Conservation (phyloP, 495 filamentous ascomycete species). For the Penicilliopsis zonata region DNA sequence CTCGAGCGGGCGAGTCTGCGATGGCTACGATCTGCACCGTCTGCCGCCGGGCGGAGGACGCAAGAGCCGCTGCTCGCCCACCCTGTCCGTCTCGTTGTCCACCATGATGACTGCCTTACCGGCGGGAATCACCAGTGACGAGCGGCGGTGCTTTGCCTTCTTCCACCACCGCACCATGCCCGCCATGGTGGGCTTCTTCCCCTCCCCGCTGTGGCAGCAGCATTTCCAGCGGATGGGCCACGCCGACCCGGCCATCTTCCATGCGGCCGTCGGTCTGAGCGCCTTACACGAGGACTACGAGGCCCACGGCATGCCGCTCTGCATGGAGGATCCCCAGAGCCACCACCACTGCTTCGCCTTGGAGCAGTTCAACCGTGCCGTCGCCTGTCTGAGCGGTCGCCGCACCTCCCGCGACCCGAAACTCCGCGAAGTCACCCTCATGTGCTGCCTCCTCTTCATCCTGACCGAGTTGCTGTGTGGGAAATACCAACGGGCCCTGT, state of each 20-base stretch:
- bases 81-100: not conserved
- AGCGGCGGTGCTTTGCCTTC: constrained; percentile 14
- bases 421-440: constrained; percentile 8
- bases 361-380: constrained; percentile 8
- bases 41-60: constrained; percentile 1
- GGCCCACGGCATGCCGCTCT: constrained; percentile 5
- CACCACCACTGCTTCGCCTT: constrained; percentile 11
- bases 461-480: constrained; percentile 9
- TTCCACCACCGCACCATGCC: constrained; percentile 26
- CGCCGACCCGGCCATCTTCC: constrained; percentile 36
- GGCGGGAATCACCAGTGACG: constrained; percentile 5
- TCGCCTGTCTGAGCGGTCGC: constrained; percentile 7
- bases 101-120: not conserved
- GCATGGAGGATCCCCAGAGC: constrained; percentile 5
- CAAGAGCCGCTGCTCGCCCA: not conserved
- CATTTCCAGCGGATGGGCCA: constrained; percentile 32
- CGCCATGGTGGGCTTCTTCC: constrained; percentile 33
- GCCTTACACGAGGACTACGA: constrained; percentile 25
- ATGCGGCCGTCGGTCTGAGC: constrained; percentile 37
- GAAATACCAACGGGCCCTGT: constrained; percentile 8
- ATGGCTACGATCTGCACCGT: constrained; percentile 12
- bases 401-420: constrained; percentile 9
- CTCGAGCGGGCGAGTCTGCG: constrained; percentile 9
- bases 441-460: constrained; percentile 14
- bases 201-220: constrained; percentile 32